Evolutionary conservation across 2,329 filamentous ascomycete genomes (phyloP).

Genomic region (Plectosphaerella cucumerina): DNA sequence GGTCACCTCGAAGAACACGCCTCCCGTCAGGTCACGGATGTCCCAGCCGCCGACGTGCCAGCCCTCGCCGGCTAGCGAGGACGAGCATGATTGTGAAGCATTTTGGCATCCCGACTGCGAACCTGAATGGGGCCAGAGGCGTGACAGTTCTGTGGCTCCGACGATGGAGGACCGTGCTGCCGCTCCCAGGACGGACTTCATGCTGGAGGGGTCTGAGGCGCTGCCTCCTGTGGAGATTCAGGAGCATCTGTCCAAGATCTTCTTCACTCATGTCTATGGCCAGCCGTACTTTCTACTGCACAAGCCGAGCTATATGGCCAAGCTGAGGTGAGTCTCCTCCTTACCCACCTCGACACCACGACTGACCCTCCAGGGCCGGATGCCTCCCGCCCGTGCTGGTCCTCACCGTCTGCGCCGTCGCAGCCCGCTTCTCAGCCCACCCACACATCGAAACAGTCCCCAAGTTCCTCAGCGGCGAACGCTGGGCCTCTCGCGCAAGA

Average conservation of each 20-base stretch:
- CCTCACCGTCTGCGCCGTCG: constrained; percentile 90
- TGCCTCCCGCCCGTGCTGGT: constrained; percentile 85
- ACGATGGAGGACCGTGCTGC: too few species aligned
- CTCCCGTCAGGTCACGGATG: constrained; percentile 80
- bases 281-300: constrained; percentile 93
- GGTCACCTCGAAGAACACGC: constrained; percentile 83
- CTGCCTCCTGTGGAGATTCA: constrained; percentile 84
- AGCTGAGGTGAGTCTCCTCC: constrained; percentile 54
- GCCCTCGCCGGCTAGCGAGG: constrained; percentile 32
- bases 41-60: constrained; percentile 42
- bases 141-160: too few species aligned
- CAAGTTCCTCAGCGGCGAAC: constrained; percentile 82
- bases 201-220: constrained; percentile 77
- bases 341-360: too few species aligned
- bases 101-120: too few species aligned
- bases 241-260: constrained; percentile 88
- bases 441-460: constrained; percentile 72
- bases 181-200: constrained; percentile 67
- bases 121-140: too few species aligned
- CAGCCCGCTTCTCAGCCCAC: constrained; percentile 91
- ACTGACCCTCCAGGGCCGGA: constrained; percentile 51
- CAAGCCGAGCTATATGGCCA: constrained; percentile 95
- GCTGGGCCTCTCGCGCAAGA: constrained; percentile 83
- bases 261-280: constrained; percentile 93
- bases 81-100: too few species aligned